These are phyloP conservation scores for Hermanozyma aechmeae DNA, from an alignment of 805 yeast genomes.

Conservation along the genomic window DNA sequence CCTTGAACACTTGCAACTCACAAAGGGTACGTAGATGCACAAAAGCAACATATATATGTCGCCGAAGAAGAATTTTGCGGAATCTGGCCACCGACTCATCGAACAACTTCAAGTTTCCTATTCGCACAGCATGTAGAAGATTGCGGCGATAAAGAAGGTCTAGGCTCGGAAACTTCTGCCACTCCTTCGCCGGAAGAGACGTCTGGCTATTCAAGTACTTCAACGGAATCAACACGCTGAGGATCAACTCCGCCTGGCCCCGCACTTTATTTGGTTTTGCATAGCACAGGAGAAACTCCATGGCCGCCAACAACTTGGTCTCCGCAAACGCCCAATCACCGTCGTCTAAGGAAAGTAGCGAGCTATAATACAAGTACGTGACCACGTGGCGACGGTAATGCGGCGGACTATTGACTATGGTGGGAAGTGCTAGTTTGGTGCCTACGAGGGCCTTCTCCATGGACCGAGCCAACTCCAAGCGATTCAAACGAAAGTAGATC, in stretches of 20 bases:
- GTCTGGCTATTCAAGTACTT: conserved; percentile 37
- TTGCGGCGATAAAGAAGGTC: conserved; percentile 31
- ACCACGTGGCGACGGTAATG: conserved; percentile 25
- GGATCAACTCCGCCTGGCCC: conserved; percentile 32
- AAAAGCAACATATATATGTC: conserved; percentile 52
- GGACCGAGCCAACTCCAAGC: conserved; percentile 65
- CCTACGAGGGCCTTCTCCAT: conserved; percentile 61
- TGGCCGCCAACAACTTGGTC: conserved; percentile 43
- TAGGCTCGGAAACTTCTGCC: conserved; percentile 34
- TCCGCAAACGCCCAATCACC: conserved; percentile 47
- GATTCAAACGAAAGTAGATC: conserved; percentile 57
- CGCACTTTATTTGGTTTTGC: conserved; percentile 14
- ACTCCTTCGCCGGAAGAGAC: conserved; percentile 37
- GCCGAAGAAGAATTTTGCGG: conserved; percentile 43
- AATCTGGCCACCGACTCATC: conserved; percentile 35
- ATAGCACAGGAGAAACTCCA: conserved; percentile 20
- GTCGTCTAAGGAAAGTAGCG: conserved; percentile 57
- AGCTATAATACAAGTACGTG: conserved; percentile 60
- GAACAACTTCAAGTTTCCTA: conserved; percentile 50
- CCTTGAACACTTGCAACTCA: conserved; percentile 41
- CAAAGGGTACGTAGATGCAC: conserved; percentile 44
- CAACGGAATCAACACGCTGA: conserved; percentile 57
- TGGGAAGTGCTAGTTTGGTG: conserved; percentile 44
- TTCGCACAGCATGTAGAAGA: conserved; percentile 37
- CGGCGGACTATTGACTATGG: conserved; percentile 24